Evolutionary conservation across 257 asterid species (phyloP).

Genomic region (Coffea eugenioides): DNA sequence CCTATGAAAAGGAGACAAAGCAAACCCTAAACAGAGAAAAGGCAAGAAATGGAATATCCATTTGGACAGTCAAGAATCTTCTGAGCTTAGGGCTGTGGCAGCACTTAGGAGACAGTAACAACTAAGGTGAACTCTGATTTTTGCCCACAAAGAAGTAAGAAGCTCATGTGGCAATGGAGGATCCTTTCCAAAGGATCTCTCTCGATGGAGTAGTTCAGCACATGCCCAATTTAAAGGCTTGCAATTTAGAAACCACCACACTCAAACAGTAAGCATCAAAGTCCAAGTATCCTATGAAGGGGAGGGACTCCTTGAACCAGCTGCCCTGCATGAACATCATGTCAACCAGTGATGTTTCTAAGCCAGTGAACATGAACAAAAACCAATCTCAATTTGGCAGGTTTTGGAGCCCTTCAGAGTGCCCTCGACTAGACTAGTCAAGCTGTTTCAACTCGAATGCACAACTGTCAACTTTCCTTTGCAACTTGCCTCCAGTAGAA

Average conservation of each 20-base stretch:
- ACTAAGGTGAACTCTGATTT: neutral
- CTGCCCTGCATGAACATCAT: neutral
- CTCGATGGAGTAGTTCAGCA: neutral
- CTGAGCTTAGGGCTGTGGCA: neutral
- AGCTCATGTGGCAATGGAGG: neutral
- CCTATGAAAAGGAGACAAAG: neutral
- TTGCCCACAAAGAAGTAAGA: neutral
- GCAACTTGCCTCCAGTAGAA: neutral
- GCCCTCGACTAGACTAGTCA: neutral
- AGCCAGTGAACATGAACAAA: neutral
- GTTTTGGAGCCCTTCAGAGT: neutral
- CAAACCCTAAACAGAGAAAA: neutral
- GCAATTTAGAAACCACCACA: neutral
- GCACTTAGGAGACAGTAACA: neutral
- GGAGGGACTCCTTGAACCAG: neutral
- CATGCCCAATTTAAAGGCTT: neutral
- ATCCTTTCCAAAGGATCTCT: neutral
- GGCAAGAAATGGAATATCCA: neutral
- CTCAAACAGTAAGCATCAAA: neutral
- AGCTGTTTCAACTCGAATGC: neutral
- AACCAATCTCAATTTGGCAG: neutral
- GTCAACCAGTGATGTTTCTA: neutral
- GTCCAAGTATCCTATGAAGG: neutral
- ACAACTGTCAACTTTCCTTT: neutral
- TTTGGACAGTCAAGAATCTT: neutral